phyloP scores from a whole-genome alignment of 176 grass and related monocot species.

The Pontederia paniculata region DNA sequence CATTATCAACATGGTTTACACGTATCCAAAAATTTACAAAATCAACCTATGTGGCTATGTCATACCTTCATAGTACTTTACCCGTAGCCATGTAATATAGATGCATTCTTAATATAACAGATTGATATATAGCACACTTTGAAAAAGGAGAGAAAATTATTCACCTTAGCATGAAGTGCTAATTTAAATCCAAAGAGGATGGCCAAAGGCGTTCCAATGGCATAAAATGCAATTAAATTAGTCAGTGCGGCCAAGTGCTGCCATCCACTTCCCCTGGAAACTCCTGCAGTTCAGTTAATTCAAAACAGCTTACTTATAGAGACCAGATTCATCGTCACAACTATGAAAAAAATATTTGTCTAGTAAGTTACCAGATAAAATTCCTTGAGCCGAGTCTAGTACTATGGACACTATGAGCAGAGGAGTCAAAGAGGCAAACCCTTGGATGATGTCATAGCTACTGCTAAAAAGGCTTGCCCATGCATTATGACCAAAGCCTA shows the following conservation, averaged over 20 bases:
- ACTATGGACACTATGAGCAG: slow-evolving; percentile 56
- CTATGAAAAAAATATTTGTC: not conserved
- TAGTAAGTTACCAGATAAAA: slow-evolving; percentile 48
- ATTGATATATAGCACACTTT: too few relatives aligned
- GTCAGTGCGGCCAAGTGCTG: slow-evolving; percentile 75
- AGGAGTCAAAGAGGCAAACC: slow-evolving; percentile 51
- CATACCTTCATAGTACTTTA: too few relatives aligned
- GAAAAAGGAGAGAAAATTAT: not conserved
- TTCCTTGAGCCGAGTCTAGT: slow-evolving; percentile 72
- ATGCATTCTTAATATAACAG: too few relatives aligned
- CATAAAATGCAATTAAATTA: slow-evolving; percentile 86
- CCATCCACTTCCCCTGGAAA: slow-evolving; percentile 83
- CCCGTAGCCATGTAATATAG: too few relatives aligned
- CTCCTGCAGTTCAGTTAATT: slow-evolving; percentile 30
- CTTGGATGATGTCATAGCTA: slow-evolving; percentile 36
- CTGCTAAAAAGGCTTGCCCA: slow-evolving; percentile 79
- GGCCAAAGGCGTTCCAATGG: slow-evolving; percentile 62
- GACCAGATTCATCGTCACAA: not conserved
- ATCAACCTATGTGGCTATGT: too few relatives aligned
- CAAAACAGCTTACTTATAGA: not conserved
- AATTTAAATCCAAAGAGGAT: slow-evolving; percentile 68
- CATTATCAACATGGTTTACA: too few relatives aligned
- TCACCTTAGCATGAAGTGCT: slow-evolving; percentile 36
- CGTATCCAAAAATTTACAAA: too few relatives aligned
- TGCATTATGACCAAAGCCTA: slow-evolving; percentile 39